Evolutionary conservation across 345 rosid species (phyloP), one percentile per base, ranked within the genome.

Genomic region (Moricandia moricandioides): DNA sequence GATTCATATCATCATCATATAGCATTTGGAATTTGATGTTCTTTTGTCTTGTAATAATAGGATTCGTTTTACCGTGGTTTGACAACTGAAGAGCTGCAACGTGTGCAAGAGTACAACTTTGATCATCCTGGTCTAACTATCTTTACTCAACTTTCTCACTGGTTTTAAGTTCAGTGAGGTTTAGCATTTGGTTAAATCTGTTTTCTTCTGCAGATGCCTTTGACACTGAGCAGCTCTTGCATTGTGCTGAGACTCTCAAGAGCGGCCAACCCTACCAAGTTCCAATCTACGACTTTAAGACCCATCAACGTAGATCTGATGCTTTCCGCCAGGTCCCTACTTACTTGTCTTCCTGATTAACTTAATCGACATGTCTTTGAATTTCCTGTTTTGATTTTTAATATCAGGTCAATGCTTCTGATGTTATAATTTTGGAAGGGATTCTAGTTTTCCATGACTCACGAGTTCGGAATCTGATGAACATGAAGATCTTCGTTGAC

Each of bases 51-150:
- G 51, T 45, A 29, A 29, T 21, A 21, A 16, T 49, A 49, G 55
- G 99, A 95, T 81, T 92, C 99, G 0, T 95, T 95, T 81, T 95
- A 95, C 68, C 97, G 97, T 35, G 97, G 99, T 65, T 79, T 95
- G 81, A 95, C 90, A 7, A 77, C 89, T 72, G 90, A 88, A 67
- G 99, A 95, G 76, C 72, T 82, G 31, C 73, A 88, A 59, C 92
- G 86, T 43, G 97, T 89, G 24, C 96, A 92, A 8, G 99, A 95
- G 85, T 95, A 95, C 76, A 95, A 95, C 85, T 95, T 95, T 83
- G 99, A 95, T 75, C 99, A 95, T 83, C 97, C 99, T 1, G 99
- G 97, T 21, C 24, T 21, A 21, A 21, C 24, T 21, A 21, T 21
- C 24, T 21, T 21, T 21, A 21, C 24, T 21, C 24, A 21, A 21